These are phyloP conservation scores for Diaporthe sp. DNA, from an alignment of 2,329 filamentous ascomycete genomes.

Conservation along the genomic window DNA sequence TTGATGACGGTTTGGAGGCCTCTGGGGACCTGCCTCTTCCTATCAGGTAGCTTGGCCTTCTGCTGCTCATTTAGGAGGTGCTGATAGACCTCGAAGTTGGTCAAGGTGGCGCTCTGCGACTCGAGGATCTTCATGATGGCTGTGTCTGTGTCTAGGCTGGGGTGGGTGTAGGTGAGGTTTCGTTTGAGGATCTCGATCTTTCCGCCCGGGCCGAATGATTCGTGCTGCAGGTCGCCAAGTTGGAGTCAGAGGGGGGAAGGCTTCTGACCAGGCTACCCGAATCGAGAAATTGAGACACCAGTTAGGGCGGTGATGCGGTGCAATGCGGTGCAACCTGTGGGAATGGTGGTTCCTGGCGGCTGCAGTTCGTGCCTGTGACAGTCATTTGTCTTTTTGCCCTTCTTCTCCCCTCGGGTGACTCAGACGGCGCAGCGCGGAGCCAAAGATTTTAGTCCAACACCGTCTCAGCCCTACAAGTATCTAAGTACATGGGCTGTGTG, in stretches of 20 bases:
- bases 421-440: not conserved
- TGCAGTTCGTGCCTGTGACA: slow-evolving; percentile 9
- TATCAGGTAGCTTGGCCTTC: slow-evolving; percentile 56
- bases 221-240: slow-evolving; percentile 1
- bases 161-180: not conserved
- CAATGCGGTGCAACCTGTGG: slow-evolving; percentile 7
- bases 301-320: not conserved
- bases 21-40: slow-evolving; percentile 54
- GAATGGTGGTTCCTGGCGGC: slow-evolving; percentile 1
- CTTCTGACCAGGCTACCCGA: not conserved
- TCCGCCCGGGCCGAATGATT: not conserved
- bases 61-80: slow-evolving; percentile 70
- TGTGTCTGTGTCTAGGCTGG: not conserved
- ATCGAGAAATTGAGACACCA: not conserved
- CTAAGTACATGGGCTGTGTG: not conserved
- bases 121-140: slow-evolving; percentile 75
- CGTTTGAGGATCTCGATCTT: not conserved
- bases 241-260: not conserved
- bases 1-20: slow-evolving; percentile 71
- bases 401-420: not conserved
- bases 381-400: not conserved
- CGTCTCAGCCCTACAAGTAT: slow-evolving; percentile 12
- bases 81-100: slow-evolving; percentile 78
- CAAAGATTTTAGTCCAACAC: not conserved
- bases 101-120: slow-evolving; percentile 74